These are phyloP conservation scores for Fusarium napiforme DNA, from an alignment of 2,329 filamentous ascomycete species.

Conservation along the genomic window DNA sequence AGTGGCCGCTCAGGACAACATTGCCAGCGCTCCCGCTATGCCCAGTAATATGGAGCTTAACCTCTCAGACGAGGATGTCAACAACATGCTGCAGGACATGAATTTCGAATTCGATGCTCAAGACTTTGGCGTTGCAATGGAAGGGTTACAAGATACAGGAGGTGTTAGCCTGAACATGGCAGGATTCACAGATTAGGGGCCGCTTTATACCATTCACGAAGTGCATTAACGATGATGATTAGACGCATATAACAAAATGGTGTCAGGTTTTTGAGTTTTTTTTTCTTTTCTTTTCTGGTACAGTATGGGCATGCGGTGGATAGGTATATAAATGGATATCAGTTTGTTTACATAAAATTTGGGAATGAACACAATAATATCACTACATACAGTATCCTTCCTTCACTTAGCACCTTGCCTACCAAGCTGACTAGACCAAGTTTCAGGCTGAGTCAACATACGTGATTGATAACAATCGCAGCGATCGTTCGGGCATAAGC, in stretches of 20 bases:
- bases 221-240: conserved; percentile 14
- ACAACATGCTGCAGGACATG: conserved; percentile 57
- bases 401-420: background rate
- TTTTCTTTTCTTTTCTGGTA: background rate
- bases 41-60: conserved; percentile 49
- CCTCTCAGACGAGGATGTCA: conserved; percentile 53
- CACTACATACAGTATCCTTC: background rate
- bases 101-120: conserved; percentile 54
- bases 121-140: conserved; percentile 42
- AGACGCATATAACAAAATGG: conserved; percentile 5
- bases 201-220: conserved; percentile 40
- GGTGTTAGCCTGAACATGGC: conserved; percentile 45
- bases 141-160: conserved; percentile 46
- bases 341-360: background rate
- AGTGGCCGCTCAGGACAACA: conserved; percentile 10
- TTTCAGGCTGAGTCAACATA: background rate
- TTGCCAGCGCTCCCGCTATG: conserved; percentile 24
- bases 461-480: background rate
- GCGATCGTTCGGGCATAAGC: conserved; percentile 2
- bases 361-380: background rate
- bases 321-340: conserved; percentile 17
- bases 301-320: conserved; percentile 1
- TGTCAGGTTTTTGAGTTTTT: background rate
- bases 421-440: background rate
- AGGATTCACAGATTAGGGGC: conserved; percentile 39